Base-by-base conservation (phyloP, 2,329 filamentous ascomycete species). In the Capronia coronata region DNA sequence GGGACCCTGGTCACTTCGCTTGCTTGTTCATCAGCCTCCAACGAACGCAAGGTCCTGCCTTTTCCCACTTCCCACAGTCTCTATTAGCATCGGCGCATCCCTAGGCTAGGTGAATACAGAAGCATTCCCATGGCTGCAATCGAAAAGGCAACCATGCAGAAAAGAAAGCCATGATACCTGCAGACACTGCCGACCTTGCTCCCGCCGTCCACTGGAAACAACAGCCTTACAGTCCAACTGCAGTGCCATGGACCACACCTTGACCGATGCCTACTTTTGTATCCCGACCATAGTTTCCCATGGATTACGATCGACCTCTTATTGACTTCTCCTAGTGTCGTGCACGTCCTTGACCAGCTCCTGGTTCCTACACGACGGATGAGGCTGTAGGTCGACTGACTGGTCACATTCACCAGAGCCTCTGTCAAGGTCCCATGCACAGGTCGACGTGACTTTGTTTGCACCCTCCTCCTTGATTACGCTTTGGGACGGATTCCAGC, bases 141-240 rank as follows among this genome's bases (percentile, higher is more conserved):
- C n/a, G 7, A 25, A 41, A 41, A 41, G 38, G 38, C 38, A 41
- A 41, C 38, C 38, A 25, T 41, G 38, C 38, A 41, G 38, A 8
- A 25, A 22, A n/a, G 25, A 6, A 10, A 6, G 25, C 5, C 25
- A 27, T 27, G 25, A 27, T 6, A 37, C 19, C 16, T 41, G 38
- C 10, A 25, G 22, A 16, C 38, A 25, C 38, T 41, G 38, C 38
- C 38, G 25, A 5, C 10, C 10, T 27, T 27, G 25, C 5, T 27
- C 25, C 10, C 10, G 5, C 6, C 25, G 25, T 10, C 6, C 5
- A 5, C 5, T 6, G 6, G 25, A 27, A 27, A 27, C 25, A 27
- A n/a, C n/a, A n/a, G n/a, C n/a, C n/a, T n/a, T n/a, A n/a, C n/a
- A n/a, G n/a, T n/a, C n/a, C n/a, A n/a, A n/a, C n/a, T n/a, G n/a